These are phyloP conservation scores for Tephrocybe sp. DNA, from an alignment of 768 basidiomycete species.

Conservation along the genomic window DNA sequence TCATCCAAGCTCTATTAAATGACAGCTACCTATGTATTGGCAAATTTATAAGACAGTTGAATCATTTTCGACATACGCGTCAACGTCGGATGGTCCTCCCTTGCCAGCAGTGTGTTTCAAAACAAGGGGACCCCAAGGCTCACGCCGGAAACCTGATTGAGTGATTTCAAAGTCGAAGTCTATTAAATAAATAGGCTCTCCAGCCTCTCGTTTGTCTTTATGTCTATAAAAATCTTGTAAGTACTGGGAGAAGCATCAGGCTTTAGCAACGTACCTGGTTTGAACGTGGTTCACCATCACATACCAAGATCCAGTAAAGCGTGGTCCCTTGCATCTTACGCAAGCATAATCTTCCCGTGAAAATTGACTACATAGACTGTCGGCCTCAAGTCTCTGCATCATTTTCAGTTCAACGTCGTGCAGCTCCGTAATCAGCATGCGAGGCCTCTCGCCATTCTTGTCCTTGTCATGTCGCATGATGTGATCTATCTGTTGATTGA, in stretches of 20 bases:
- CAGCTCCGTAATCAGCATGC: neutral
- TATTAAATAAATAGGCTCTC: neutral
- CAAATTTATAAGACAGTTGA: too few relatives aligned
- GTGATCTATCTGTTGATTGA: neutral
- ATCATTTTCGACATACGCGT: too few relatives aligned
- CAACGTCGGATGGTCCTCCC: too few relatives aligned
- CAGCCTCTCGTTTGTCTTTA: neutral
- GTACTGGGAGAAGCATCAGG: neutral
- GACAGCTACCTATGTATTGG: too few relatives aligned
- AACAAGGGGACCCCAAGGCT: neutral
- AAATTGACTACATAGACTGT: neutral
- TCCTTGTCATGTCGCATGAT: neutral
- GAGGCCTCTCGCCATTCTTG: neutral
- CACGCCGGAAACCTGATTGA: neutral
- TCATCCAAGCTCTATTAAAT: too few relatives aligned
- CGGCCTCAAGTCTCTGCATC: neutral
- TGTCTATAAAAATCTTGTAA: neutral
- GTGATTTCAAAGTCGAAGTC: neutral
- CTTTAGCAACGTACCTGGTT: neutral
- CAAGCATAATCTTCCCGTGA: neutral
- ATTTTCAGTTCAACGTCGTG: neutral
- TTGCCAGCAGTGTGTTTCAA: too few relatives aligned
- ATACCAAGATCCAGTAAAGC: neutral
- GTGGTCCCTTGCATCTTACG: neutral
- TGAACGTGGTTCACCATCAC: neutral